Conservation (phyloP, 305 asterid species). For the Solanum aculeatissimum region DNA sequence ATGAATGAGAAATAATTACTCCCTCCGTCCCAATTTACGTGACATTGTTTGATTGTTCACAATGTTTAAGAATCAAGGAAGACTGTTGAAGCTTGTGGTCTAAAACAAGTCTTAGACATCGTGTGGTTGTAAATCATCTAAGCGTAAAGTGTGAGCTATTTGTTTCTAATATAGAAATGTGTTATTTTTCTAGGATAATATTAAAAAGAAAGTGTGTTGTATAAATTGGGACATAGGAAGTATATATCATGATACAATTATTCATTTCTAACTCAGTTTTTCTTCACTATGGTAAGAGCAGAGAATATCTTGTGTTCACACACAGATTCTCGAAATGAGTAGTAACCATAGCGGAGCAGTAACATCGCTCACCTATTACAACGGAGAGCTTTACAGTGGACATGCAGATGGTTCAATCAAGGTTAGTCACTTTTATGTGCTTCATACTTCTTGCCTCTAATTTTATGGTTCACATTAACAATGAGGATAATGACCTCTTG, state of each 20-base stretch:
- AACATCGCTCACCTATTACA: slow-evolving; percentile 74
- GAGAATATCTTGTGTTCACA: slow-evolving; percentile 95
- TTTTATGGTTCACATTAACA: not conserved
- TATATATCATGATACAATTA: not conserved
- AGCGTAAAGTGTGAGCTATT: not conserved
- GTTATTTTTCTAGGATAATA: not conserved
- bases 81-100: not conserved
- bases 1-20: not conserved
- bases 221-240: not conserved
- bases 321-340: slow-evolving; percentile 65
- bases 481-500: not conserved
- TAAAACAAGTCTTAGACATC: not conserved
- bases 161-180: not conserved
- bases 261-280: not conserved
- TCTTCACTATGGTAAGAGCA: slow-evolving; percentile 19
- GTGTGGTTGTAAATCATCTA: not conserved
- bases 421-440: slow-evolving; percentile 21
- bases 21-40: not conserved
- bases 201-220: not conserved
- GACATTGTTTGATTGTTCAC: not conserved
- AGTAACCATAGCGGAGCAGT: slow-evolving; percentile 60
- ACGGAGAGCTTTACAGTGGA: slow-evolving; percentile 73
- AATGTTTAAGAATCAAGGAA: not conserved
- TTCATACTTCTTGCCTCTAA: slow-evolving; percentile 1
- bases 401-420: slow-evolving; percentile 77